Base-by-base conservation (phyloP, 345 rosid genomes). In the Toxicodendron radicans region DNA sequence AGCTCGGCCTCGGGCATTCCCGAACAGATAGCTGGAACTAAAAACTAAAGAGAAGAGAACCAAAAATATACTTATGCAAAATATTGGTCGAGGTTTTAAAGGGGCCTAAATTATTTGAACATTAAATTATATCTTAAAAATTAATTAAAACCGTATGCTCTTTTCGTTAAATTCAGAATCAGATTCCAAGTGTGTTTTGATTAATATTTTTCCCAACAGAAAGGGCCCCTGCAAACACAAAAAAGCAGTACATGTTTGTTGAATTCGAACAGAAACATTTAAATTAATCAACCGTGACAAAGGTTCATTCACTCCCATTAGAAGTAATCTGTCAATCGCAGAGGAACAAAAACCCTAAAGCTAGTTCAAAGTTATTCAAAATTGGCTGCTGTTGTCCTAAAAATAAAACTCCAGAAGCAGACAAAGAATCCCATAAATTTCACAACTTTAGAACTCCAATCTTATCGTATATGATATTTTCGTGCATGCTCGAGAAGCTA, bases 271-370 rank as follows among this genome's bases (percentile, higher is more conserved):
- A 35, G 7, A 59, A 27, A 46, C 13, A 11, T 32, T 32, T 27
- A 27, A 27, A 27, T 27, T 2, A 27, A 27, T 27, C 30, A 27
- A 27, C 30, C 30, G 30, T 27, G 30, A 27, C 30, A 27, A 32
- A 24, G 73, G 46, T 46, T 68, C 70, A 72, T 80, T 70, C 83
- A 72, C 63, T 27, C 62, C 66, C 24, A 59, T 30, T 43, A 7
- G 67, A 32, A 38, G 51, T 54, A 61, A 69, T 27, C 30, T 27
- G 30, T 68, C 60, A 61, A 27, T 65, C 27, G 35, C 58, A 38
- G 21, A 8, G 10, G 41, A 5, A 20, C 3, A 1, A 46, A 46
- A 66, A 63, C 53, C 59, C 33, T 3, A 48, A 57, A 67, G 70
- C 56, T 56, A 66, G 61, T 48, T 67, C 65, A 62, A 73, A 71